A percentile compares a stretch with the other conserved stretches of the same genome.
These are phyloP conservation scores for Colletotrichum sublineola DNA, from an alignment of 2,329 filamentous ascomycete species.

Conservation along the genomic window DNA sequence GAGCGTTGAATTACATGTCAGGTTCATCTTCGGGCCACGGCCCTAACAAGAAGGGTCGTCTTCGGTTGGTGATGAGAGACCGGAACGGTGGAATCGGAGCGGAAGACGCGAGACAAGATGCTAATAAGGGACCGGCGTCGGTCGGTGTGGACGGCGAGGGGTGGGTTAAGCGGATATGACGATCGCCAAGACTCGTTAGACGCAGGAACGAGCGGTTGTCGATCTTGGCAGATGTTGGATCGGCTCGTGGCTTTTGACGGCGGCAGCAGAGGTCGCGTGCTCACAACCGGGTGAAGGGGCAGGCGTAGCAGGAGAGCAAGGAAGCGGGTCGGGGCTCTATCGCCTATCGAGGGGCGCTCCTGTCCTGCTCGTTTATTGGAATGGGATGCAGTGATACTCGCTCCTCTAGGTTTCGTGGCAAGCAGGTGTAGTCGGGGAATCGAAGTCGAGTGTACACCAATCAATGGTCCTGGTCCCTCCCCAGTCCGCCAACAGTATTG, in stretches of 20 bases:
- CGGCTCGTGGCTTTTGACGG: slow-evolving; percentile 28
- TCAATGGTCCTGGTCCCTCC: background rate
- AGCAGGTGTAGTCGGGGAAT: background rate
- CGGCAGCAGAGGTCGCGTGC: slow-evolving; percentile 14
- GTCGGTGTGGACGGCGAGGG: slow-evolving; percentile 5
- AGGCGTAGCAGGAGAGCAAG: background rate
- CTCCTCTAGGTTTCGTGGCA: slow-evolving; percentile 6
- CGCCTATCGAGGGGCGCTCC: slow-evolving; percentile 1
- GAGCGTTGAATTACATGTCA: slow-evolving; percentile 59
- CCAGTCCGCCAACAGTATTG: slow-evolving; percentile 14
- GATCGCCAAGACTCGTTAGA: slow-evolving; percentile 35
- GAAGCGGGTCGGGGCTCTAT: background rate
- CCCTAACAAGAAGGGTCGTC: slow-evolving; percentile 2
- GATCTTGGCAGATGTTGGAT: slow-evolving; percentile 37
- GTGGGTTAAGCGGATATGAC: slow-evolving; percentile 19
- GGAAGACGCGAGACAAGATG: background rate
- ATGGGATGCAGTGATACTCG: background rate
- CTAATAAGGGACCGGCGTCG: slow-evolving; percentile 2
- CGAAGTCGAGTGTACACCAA: slow-evolving; percentile 12
- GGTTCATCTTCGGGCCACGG: slow-evolving; percentile 48
- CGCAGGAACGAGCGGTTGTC: slow-evolving; percentile 38
- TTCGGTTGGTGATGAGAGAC: background rate
- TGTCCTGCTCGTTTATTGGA: background rate
- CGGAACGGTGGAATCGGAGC: slow-evolving; percentile 2
- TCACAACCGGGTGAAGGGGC: background rate